Evolutionary conservation across 805 yeast species (phyloP), one percentile per base, ranked within the genome.

Genomic region (Zygoascus bituminiphila): DNA sequence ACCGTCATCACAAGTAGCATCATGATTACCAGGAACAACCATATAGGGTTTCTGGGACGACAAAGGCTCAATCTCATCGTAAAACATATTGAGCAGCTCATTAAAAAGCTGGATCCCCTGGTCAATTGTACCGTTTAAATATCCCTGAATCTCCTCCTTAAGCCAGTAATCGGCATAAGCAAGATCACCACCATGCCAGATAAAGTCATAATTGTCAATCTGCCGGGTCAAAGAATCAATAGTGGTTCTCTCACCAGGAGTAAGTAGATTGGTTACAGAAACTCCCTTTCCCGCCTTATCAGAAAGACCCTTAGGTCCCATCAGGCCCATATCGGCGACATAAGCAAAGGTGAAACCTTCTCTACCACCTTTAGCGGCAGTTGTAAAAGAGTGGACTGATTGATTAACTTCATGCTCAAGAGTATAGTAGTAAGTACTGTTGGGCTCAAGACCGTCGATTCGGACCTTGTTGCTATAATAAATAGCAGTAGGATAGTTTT

Each of bases 101-200:
- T 49, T 50, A 40, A 51, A 55, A 17, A 44, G 45, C 19, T 42
- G 33, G 15, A 36, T 42, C 17, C 53, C 51, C 15, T 47, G 24
- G 15, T 40, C 9, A 12, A 23, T 15, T 10, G 38, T n/a, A 9
- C 24, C 24, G 17, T 39, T 14, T 7, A 23, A 8, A 23, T 39
- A 21, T 6, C 43, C 46, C 10, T 25, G 21, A 14, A 42, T 33
- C 31, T 42, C 44, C 47, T 57, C 60, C 37, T 53, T 42, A 37
- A 62, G 57, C 62, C 63, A 62, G 25, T 57, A 46, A 50, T 62
- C 66, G 10, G 66, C 62, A 42, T 62, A 62, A 20, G 61, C 63
- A 43, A 62, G 45, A 47, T 62, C 66, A 35, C 66, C 66, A 8
- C 57, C 56, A 44, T 59, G 62, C 53, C 59, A 55, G 19, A 55